These are phyloP conservation scores for Vicia villosa DNA, from an alignment of 306 rosid species.

Conservation along the genomic window DNA sequence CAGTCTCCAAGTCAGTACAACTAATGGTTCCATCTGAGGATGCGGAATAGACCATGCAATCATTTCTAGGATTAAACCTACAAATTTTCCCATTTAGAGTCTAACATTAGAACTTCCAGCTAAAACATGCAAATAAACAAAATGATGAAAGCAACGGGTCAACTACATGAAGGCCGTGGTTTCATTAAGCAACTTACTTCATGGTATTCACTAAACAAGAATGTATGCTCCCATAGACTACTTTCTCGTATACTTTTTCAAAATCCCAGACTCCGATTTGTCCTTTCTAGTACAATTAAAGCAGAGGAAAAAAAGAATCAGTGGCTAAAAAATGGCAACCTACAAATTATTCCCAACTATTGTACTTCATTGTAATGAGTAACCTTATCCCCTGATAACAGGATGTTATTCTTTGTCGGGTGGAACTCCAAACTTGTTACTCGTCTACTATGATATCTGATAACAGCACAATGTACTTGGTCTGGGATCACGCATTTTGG, in stretches of 20 bases:
- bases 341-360: conserved; percentile 8
- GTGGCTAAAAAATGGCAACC: conserved; percentile 28
- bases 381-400: conserved; percentile 96
- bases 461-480: conserved; percentile 81
- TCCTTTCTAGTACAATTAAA: conserved; percentile 69
- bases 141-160: background rate
- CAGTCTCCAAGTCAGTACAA: conserved; percentile 84
- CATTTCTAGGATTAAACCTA: conserved; percentile 81
- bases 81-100: conserved; percentile 31
- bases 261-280: conserved; percentile 98
- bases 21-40: conserved; percentile 92
- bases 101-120: conserved; percentile 27
- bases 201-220: conserved; percentile 82
- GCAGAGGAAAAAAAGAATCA: conserved; percentile 27
- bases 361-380: conserved; percentile 4
- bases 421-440: conserved; percentile 91
- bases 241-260: conserved; percentile 73
- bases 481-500: conserved; percentile 82
- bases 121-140: conserved; percentile 3
- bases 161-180: conserved; percentile 5
- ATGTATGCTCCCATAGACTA: conserved; percentile 81
- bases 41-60: conserved; percentile 72
- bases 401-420: conserved; percentile 82
- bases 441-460: conserved; percentile 89
- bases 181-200: conserved; percentile 55